Evolutionary conservation across 768 basidiomycete species (phyloP), one percentile per base, ranked within the genome.

Genomic region (Termitomyces sp.): DNA sequence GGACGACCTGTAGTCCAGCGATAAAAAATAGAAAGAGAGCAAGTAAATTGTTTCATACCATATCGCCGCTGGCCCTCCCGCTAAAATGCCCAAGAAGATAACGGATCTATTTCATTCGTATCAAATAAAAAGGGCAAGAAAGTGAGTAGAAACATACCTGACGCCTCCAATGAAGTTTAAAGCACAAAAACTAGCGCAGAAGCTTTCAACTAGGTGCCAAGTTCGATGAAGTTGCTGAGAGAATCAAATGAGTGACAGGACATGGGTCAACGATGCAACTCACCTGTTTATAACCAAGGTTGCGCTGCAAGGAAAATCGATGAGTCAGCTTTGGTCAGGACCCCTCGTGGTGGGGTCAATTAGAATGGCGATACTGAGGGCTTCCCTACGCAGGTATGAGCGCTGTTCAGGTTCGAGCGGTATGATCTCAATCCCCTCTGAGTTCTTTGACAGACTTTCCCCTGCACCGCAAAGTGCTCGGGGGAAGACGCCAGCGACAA

Each of bases 311-410:
- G 30, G 30, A 7, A 45, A 63, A 53, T 10, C 5, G 8, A 66
- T 68, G 62, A 36, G 79, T 91, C 73, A 92, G 88, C 78, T 68
- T 64, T 66, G 65, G 59, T 65, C 55, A 69, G 65, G 68, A 51
- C 47, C 68, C 79, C 77, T 74, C 69, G 67, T 64, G 20, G 7
- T 9, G 32, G 76, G 72, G 74, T 69, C 62, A 68, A 71, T 68
- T 70, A 72, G 16, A 69, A 61, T 65, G 74, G 72, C 73, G 74
- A 80, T 74, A 84, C 88, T 88, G 83, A 79, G 79, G 89, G 88
- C 88, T 91, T 95, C 91, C 91, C 92, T 93, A 91, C 93, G 93
- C 93, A 93, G 91, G 90, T 92, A 81, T 93, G 82, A 92, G 85
- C 89, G 81, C 91, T 93, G 88, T 82, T 91, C 93, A 95, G 91